Conservation (phyloP, 768 basidiomycete genomes). For the Trametes villosa region DNA sequence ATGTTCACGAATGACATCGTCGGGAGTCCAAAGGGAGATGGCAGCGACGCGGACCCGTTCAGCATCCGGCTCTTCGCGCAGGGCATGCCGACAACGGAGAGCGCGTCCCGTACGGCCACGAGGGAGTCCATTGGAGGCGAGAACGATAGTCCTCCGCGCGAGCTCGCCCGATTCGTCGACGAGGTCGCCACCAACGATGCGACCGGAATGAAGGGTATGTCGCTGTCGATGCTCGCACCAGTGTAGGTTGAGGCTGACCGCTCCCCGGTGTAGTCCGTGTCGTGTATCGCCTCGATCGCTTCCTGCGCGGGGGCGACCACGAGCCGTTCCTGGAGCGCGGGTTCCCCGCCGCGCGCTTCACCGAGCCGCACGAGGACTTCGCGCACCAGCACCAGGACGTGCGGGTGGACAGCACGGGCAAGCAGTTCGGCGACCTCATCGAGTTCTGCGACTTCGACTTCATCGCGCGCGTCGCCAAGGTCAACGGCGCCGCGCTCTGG, state of each 20-base stretch:
- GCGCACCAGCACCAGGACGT: constrained; percentile 63
- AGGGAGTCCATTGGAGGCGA: constrained; percentile 52
- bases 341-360: constrained; percentile 59
- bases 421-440: constrained; percentile 59
- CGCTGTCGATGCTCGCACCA: neutral
- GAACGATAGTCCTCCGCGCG: constrained; percentile 55
- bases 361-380: constrained; percentile 60
- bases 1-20: constrained; percentile 65
- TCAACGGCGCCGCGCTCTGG: constrained; percentile 58
- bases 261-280: constrained; percentile 44
- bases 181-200: constrained; percentile 53
- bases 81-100: constrained; percentile 53
- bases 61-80: constrained; percentile 56
- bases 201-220: constrained; percentile 54
- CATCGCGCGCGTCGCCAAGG: constrained; percentile 51
- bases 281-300: constrained; percentile 57
- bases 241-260: neutral
- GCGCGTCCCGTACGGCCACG: constrained; percentile 38
- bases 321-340: constrained; percentile 52
- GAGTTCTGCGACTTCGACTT: constrained; percentile 62
- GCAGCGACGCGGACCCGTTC: constrained; percentile 49
- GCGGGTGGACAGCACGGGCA: constrained; percentile 48
- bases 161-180: constrained; percentile 55
- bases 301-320: constrained; percentile 61
- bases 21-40: constrained; percentile 53